phyloP scores from a whole-genome alignment of 345 rosid genomes.

The Eucalyptus microcorys region DNA sequence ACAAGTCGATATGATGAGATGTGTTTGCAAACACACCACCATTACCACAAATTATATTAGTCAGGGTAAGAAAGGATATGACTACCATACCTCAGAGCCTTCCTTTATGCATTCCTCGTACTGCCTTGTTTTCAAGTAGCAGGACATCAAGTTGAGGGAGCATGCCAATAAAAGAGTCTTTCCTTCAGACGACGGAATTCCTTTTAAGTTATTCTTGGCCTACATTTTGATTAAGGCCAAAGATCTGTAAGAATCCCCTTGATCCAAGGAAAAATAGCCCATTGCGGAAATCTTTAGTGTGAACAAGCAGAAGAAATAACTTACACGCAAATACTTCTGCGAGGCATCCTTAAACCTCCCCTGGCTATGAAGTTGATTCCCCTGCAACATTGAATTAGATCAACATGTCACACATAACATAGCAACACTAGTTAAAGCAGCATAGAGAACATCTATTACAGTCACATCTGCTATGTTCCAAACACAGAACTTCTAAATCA shows the following conservation, averaged over 20 bases:
- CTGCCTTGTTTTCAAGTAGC: conserved; percentile 76
- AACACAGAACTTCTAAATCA: not conserved
- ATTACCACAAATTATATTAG: not conserved
- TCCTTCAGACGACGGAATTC: conserved; percentile 47
- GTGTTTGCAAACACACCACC: not conserved
- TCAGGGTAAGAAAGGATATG: not conserved
- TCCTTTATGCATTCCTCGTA: conserved; percentile 62
- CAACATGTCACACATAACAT: not conserved
- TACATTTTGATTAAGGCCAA: conserved; percentile 2
- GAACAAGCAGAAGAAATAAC: not conserved
- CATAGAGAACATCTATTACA: not conserved
- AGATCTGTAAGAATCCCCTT: not conserved
- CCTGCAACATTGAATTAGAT: conserved; percentile 29
- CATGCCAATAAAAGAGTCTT: conserved; percentile 59
- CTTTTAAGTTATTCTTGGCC: conserved; percentile 85
- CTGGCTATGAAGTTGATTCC: conserved; percentile 76
- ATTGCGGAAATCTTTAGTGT: not conserved
- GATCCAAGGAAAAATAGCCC: not conserved
- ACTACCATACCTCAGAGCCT: conserved; percentile 71
- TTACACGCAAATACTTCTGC: conserved; percentile 79
- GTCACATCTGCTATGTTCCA: not conserved
- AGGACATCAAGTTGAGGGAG: conserved; percentile 93
- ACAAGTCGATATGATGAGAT: not conserved
- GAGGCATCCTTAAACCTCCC: conserved; percentile 64
- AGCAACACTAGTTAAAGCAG: not conserved